These are phyloP conservation scores for Dipteronia dyeriana DNA, from an alignment of 345 rosid species.

Conservation along the genomic window DNA sequence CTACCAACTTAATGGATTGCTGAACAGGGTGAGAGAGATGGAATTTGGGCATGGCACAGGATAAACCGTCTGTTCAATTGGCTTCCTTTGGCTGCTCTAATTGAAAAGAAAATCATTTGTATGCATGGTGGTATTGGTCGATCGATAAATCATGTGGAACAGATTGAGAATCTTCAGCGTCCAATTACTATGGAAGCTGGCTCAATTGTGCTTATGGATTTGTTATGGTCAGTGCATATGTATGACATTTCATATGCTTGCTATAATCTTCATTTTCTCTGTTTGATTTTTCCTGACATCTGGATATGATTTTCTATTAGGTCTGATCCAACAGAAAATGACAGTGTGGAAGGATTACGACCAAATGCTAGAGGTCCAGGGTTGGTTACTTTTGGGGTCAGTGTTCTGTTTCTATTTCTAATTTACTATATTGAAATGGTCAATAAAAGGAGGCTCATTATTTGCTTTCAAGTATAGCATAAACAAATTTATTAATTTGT, in stretches of 20 bases:
- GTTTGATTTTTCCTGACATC: slow-evolving; percentile 26
- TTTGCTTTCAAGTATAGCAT: not conserved
- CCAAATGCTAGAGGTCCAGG: slow-evolving; percentile 99
- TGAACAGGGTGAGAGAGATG: slow-evolving; percentile 95
- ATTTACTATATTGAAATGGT: not conserved
- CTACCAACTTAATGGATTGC: slow-evolving; percentile 28
- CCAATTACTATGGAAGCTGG: slow-evolving; percentile 98
- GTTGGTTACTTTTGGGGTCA: slow-evolving; percentile 95
- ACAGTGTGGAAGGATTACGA: slow-evolving; percentile 97
- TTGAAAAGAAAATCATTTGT: slow-evolving; percentile 95
- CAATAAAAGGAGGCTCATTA: not conserved
- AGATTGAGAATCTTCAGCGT: slow-evolving; percentile 92
- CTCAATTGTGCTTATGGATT: slow-evolving; percentile 95
- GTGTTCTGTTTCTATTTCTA: slow-evolving; percentile 26
- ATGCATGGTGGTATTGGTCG: slow-evolving; percentile 99
- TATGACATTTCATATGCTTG: slow-evolving; percentile 11
- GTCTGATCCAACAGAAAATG: slow-evolving; percentile 99
- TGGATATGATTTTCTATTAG: slow-evolving; percentile 40
- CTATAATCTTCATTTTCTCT: slow-evolving; percentile 1
- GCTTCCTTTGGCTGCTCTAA: slow-evolving; percentile 94
- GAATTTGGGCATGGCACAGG: slow-evolving; percentile 98
- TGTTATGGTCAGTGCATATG: slow-evolving; percentile 69
- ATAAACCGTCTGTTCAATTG: slow-evolving; percentile 96
- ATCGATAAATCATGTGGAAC: slow-evolving; percentile 94
- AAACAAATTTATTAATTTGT: not conserved